Base-by-base conservation (phyloP, 495 filamentous ascomycete genomes). In the Daldinia grandis region DNA sequence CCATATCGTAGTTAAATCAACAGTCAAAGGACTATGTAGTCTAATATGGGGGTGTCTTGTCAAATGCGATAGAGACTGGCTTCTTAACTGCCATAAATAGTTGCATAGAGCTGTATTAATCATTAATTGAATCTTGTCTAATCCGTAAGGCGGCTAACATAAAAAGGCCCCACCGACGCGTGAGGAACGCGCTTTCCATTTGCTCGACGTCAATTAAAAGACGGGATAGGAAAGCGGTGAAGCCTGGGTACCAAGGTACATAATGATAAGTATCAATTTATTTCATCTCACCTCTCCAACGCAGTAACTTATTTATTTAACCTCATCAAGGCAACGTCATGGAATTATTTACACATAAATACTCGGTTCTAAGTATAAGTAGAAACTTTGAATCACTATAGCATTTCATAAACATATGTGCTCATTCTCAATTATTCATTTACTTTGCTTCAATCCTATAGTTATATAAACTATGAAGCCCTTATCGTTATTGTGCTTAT, bases 1-100 rank as follows among this genome's bases (percentile, higher is more conserved):
- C 87, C 88, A 92, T 91, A 31, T 58, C 38, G 31, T n/a, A 60
- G 58, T 59, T n/a, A 9, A 38, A 27, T 21, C 5, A 21, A 60
- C 37, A 10, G 6, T 33, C 15, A 25, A 27, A n/a, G 0, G 2
- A 30, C 12, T 27, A 7, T 5, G 17, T 17, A 8, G 4, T 62
- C 25, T 28, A 14, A 35, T 9, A 49, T 58, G 25, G 9, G 8
- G 9, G 8, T 47, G 24, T 53, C 14, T 28, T 14, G 24, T 53
- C 1, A 21, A 54, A 58, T 57, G 4, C 24, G 24, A 37, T 15
- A n/a, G 12, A 21, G n/a, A 44, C 38, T 58, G 2, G 14, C 30
- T 40, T 57, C 14, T 35, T 7, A 58, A 28, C 24, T 9, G 44
- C 54, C 37, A 49, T 37, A 19, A 55, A 47, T 10, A 62, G 58